Evolutionary conservation across 83 land plant genomes (phyloP), one percentile per base, ranked within the genome.

Genomic region (Larix sibirica): DNA sequence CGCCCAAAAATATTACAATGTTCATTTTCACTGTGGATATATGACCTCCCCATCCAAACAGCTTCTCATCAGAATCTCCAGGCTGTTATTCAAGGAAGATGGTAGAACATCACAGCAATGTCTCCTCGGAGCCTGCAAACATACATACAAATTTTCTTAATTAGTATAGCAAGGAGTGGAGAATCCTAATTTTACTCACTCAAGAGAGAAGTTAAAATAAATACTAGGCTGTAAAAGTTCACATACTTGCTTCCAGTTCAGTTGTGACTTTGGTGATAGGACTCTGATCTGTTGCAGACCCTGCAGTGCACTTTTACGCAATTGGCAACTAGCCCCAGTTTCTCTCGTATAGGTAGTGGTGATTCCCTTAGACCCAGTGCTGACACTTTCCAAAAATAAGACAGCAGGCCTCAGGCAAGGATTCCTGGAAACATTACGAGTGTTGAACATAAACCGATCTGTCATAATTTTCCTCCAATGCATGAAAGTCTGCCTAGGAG

Each of bases 321-420:
- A 81, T 64, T n/a, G 80, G 80, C 54, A 88, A 63, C 23, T 26
- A 16, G 5, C 88, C 83, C 4, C 68, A 62, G 42, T 21, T 42
- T 84, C 62, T 59, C 44, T 88, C 23, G 33, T 26, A 74, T 90
- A 90, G 14, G 40, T 84, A n/a, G 88, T 84, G 31, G 71, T 44
- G 76, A 87, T 62, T 23, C 68, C 40, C 12, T 73, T 81, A 9
- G 63, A 68, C 4, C 79, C 26, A 0, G n/a, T 42, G 61, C 21
- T 69, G 0, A 79, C 67, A 6, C 88, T 80, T 4, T 89, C 82
- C 31, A 91, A 82, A 84, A 85, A 91, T 64, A 92, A 92, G 23
- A 87, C 67, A 28, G 82, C 87, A 9, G 96, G 92, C 54, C 83
- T 83, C 83, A 87, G 82, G 40, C 96, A 94, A 20, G 90, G 86